Conservation (phyloP, 225 moss, liverwort and hornwort species). For the Asterella californica region DNA sequence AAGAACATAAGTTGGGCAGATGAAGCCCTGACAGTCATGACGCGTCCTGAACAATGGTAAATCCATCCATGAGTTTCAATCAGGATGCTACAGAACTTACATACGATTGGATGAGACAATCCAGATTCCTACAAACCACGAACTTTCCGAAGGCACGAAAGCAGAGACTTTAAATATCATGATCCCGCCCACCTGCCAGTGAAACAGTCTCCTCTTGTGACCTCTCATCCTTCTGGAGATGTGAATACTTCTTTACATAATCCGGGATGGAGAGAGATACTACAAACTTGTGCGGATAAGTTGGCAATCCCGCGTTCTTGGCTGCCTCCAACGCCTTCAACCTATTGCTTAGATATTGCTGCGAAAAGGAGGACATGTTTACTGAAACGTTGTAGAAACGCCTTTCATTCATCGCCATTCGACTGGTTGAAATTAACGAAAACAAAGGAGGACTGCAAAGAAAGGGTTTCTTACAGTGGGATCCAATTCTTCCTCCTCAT, state of each 20-base stretch:
- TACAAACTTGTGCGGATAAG: conserved; percentile 87
- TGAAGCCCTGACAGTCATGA: conserved; percentile 74
- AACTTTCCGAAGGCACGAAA: not conserved
- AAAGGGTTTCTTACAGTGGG: conserved; percentile 48
- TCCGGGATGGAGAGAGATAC: conserved; percentile 51
- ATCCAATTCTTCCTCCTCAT: conserved; percentile 83
- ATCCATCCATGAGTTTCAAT: not conserved
- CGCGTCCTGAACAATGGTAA: conserved; percentile 47
- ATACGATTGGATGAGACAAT: not conserved
- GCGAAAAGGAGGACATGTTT: not conserved
- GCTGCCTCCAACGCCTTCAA: conserved; percentile 55
- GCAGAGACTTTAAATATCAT: not conserved
- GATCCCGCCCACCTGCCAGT: conserved; percentile 51
- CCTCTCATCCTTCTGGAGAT: conserved; percentile 49
- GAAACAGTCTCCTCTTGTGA: conserved; percentile 37
- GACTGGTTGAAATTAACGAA: not conserved
- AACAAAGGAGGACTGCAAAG: not conserved
- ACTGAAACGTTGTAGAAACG: not conserved
- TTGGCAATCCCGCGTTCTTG: conserved; percentile 60
- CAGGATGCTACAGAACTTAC: not conserved
- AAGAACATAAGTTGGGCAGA: conserved; percentile 65
- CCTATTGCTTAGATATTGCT: conserved; percentile 76
- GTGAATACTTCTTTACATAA: conserved; percentile 42
- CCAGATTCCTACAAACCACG: not conserved
- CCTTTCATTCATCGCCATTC: not conserved